Base-by-base conservation (phyloP, 306 rosid species). In the Malus sieversii region DNA sequence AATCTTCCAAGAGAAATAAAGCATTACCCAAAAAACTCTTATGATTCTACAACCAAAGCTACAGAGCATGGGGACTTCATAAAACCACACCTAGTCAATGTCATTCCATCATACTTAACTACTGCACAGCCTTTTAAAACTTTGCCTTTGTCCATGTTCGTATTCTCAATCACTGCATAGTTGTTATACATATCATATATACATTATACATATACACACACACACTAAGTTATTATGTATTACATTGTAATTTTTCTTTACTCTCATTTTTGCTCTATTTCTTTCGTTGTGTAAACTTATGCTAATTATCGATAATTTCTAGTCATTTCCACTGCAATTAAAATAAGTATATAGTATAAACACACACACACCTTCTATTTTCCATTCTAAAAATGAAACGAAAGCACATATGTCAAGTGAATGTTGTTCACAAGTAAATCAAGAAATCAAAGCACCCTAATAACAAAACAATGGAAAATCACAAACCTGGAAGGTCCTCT, bases 401-500 rank as follows among this genome's bases (percentile, higher is more conserved):
- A 53, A 30, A 55, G 30, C 19, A 22, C 8, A 68, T 7, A 59
- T 22, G 20, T 52, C 75, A 82, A 58, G 14, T 74, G 78, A 35
- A 60, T 27, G 33, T 27, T 23, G 45, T 42, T 42, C 66, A 25
- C 20, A 5, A 61, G 20, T 61, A 61, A 33, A 25, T 61, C 35
- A 61, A 63, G 42, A 63, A 63, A 30, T 27, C 2, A 25, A 29
- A 44, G 12, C 10, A 69, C 14, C 12, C 11, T 32, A 16, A 63
- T 23, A 25, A 5, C 40, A 55, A 57, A 70, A 6, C 16, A 33
- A 46, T 25, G 63, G 48, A 71, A 59, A 65, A 62, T 44, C 6
- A 73, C 68, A 15, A 23, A 89, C 97, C 96, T 88, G 91, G 79
- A 95, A 95, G 11, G 95, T 85, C 83, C 95, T 89, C 88, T 86